Conservation (phyloP, 192 early-diverging fungal genomes). For the Gamsiella multidivaricata region DNA sequence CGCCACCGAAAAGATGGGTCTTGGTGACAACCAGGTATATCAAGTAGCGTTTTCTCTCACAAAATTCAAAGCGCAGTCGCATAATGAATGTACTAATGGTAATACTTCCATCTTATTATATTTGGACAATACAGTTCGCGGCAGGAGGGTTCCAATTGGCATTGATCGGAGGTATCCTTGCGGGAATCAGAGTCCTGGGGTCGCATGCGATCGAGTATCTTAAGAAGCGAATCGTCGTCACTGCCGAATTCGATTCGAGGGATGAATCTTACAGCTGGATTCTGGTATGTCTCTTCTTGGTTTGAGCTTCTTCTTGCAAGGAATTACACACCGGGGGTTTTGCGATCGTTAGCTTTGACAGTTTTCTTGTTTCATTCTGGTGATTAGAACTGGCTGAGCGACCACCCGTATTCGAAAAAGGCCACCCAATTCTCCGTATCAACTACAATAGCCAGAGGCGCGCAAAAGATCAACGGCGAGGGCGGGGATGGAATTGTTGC, state of each 20-base stretch:
- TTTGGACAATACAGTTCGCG: slow-evolving; percentile 52
- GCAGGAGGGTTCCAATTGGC: slow-evolving; percentile 61
- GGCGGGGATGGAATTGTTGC: slow-evolving; percentile 35
- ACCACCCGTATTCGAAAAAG: slow-evolving; percentile 57
- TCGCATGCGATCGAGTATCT: slow-evolving; percentile 58
- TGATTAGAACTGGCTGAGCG: slow-evolving; percentile 61
- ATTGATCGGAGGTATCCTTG: slow-evolving; percentile 56
- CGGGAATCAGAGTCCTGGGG: slow-evolving; percentile 47
- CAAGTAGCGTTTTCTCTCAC: background rate
- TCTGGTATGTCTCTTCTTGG: slow-evolving; percentile 6
- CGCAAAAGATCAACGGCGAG: slow-evolving; percentile 55
- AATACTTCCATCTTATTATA: too few relatives aligned
- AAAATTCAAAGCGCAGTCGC: too few relatives aligned
- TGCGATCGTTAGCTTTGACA: too few relatives aligned
- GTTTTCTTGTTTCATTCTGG: background rate
- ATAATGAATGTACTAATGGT: too few relatives aligned
- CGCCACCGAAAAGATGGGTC: slow-evolving; percentile 45
- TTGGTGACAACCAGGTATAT: slow-evolving; percentile 51
- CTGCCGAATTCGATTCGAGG: slow-evolving; percentile 64
- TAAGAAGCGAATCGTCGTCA: slow-evolving; percentile 57
- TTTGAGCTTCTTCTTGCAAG: too few relatives aligned
- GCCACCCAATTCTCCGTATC: slow-evolving; percentile 64
- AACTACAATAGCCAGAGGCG: slow-evolving; percentile 59
- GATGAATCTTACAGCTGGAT: slow-evolving; percentile 68
- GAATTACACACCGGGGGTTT: too few relatives aligned